Evolutionary conservation across 106 monocot species (phyloP), one percentile per base, ranked within the genome.

Genomic region (Acorus gramineus): DNA sequence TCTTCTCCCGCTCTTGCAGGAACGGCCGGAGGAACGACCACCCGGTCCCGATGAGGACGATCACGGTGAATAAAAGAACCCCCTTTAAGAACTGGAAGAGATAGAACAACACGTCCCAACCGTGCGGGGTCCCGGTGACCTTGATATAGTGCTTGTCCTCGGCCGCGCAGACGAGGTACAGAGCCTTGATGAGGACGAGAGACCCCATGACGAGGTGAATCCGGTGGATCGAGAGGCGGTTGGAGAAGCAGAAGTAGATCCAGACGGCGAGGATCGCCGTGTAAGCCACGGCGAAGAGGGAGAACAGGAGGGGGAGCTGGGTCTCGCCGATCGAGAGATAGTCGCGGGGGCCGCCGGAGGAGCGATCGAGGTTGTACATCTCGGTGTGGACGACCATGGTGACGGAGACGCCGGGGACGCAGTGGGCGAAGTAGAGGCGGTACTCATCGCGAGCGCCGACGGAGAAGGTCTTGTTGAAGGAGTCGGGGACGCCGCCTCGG

Each of bases 1-100:
- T 95, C 84, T 95, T 95, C 77, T 95, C 94, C 47, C 80, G 58
- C 11, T 95, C 90, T 84, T 95, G 94, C 45, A 95, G 84, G 78
- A 84, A 95, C 1, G 94, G 94, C 71, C 90, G 89, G 60, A 90
- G 78, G 82, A 95, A 95, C 7, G 90, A 90, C 94, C 94, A 95
- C 3, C 90, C 94, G 5, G 94, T 95, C 63, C 94, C 94, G 46
- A 90, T 87, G 13, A 95, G 82, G 5, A 90, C 76, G 56, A 95
- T 90, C 43, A 95, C 94, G 4, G 94, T 84, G 67, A 95, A 95
- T 9, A 95, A 73, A 4, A 95, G 77, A 42, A 90, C 80, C 2
- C 86, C 86, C 57, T 74, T 86, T 45, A 89, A 67, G 69, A 95
- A 86, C 82, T 95, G 90, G 71, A 95, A 95, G 42, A 95, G 49